Evolutionary conservation across 495 filamentous ascomycete species (phyloP).

Genomic region (Pyrenula aspistea): DNA sequence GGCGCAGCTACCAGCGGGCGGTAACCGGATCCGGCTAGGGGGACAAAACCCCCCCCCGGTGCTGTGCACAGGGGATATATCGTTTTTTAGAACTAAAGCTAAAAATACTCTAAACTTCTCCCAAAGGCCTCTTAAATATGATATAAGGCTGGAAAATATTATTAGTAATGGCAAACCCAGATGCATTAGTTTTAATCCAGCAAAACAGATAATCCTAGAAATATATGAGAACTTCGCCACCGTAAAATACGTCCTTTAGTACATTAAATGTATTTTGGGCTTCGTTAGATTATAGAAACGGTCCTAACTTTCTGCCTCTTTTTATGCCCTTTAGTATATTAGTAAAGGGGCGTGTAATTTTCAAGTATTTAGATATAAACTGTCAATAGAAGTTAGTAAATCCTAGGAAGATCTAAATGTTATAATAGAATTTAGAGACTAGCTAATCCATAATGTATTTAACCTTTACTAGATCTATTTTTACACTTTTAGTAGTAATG

Average conservation of each 20-base stretch:
- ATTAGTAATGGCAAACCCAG: not conserved
- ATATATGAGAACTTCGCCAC: not conserved
- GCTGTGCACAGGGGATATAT: too few species aligned
- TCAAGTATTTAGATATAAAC: not conserved
- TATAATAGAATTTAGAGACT: not conserved
- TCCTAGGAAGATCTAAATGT: not conserved
- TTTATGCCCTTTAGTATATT: not conserved
- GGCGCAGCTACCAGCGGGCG: too few species aligned
- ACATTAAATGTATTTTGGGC: not conserved
- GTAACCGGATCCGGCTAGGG: too few species aligned
- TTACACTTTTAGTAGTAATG: not conserved
- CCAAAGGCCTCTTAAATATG: too few species aligned
- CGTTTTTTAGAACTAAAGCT: too few species aligned
- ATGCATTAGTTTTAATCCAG: conserved; percentile 1
- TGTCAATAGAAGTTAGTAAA: conserved; percentile 3
- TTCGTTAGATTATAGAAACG: not conserved
- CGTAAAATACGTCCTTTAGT: conserved; percentile 1
- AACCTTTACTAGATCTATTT: not conserved
- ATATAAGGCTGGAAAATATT: too few species aligned
- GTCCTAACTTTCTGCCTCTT: not conserved
- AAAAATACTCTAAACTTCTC: too few species aligned
- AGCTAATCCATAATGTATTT: not conserved
- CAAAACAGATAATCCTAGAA: not conserved
- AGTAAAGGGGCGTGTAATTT: not conserved
- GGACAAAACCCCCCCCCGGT: too few species aligned